These are phyloP conservation scores for Beauveria varroae DNA, from an alignment of 2,329 filamentous ascomycete species.

Conservation along the genomic window DNA sequence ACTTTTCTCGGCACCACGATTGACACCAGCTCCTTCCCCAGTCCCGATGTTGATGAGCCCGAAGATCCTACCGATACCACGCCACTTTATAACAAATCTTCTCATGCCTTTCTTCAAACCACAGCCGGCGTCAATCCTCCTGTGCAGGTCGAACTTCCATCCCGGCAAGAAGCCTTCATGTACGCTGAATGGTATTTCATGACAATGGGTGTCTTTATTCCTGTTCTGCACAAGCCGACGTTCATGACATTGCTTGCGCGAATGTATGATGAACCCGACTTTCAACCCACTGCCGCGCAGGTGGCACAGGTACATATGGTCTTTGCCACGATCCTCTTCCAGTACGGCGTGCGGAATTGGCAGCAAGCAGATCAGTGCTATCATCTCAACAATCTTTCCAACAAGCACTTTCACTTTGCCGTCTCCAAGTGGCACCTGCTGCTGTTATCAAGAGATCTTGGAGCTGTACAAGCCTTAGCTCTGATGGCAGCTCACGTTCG, in stretches of 20 bases:
- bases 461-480: conserved; percentile 64
- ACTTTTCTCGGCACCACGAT: conserved; percentile 74
- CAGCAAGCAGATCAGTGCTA: conserved; percentile 45
- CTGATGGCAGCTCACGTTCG: conserved; percentile 67
- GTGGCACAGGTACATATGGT: conserved; percentile 70
- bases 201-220: conserved; percentile 63
- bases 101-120: conserved; percentile 61
- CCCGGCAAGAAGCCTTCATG: conserved; percentile 55
- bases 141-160: conserved; percentile 53
- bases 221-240: conserved; percentile 68
- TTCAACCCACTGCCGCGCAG: conserved; percentile 56
- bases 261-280: conserved; percentile 63
- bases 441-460: conserved; percentile 50
- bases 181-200: conserved; percentile 72
- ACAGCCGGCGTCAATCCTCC: conserved; percentile 52
- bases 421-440: conserved; percentile 63
- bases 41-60: conserved; percentile 56
- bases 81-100: conserved; percentile 62
- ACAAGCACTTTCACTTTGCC: conserved; percentile 72
- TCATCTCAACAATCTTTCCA: conserved; percentile 56
- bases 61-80: conserved; percentile 29
- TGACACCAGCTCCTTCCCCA: conserved; percentile 66
- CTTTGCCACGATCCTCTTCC: conserved; percentile 69
- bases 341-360: conserved; percentile 64
- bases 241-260: conserved; percentile 58